Base-by-base conservation (phyloP, 2,329 filamentous ascomycete species). In the Aspergillus nomiae region DNA sequence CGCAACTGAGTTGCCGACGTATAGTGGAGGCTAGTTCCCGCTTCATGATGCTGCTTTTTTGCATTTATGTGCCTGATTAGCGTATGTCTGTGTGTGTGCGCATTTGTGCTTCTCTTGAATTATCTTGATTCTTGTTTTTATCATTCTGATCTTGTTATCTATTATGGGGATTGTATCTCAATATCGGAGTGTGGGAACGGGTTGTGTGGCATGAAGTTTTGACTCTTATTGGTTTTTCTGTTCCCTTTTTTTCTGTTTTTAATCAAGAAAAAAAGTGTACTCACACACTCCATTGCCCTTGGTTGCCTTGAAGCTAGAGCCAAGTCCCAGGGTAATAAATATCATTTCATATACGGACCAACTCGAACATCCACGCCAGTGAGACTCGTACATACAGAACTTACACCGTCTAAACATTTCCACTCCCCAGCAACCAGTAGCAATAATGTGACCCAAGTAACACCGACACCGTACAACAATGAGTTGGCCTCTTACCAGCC, bases 21-120 rank as follows among this genome's bases (percentile, higher is more conserved):
- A 54, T 66, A 62, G 67, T 66, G 60, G 67, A 69, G 67, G 66
- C 67, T 68, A 68, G 67, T 64, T 63, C 68, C 67, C 65, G 64
- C 64, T 61, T 64, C 61, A 67, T 65, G 65, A 62, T 59, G 62
- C 62, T 63, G 59, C 60, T 48, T 61, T 58, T 62, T 65, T 64
- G 60, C 62, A 64, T 61, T 63, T 67, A 53, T 61, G 67, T 67
- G 63, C 65, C 63, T 66, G 54, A 64, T 57, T 63, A 65, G 63
- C 59, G 63, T 64, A 57, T 64, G 63, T 64, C 19, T 46, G 43
- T 46, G 43, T 46, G 43, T 24, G 36, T 41, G 36, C 11, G 43
- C 10, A 8, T 46, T 6, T 24, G 43, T 9, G 45, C 26, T 12
- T 48, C 19, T 11, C 3, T 14, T 48, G 61, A 46, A 63, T 56